phyloP scores from a whole-genome alignment of 2,329 filamentous ascomycete genomes.

The Aspergillus ochraceoroseus region DNA sequence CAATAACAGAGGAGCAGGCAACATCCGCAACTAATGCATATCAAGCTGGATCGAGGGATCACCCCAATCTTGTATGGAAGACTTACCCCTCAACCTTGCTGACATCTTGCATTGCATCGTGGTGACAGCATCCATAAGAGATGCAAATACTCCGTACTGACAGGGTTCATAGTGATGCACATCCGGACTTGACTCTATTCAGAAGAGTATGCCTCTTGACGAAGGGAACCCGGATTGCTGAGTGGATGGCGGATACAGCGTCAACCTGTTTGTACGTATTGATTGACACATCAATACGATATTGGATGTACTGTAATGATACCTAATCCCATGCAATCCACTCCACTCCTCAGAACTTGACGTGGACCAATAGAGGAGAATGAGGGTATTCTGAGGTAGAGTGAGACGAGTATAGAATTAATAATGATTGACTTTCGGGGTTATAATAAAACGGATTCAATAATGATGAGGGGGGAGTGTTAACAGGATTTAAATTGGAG shows the following conservation, averaged over 20 bases:
- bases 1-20: too few relatives aligned
- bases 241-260: not conserved
- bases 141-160: too few relatives aligned
- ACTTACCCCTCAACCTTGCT: slow-evolving; percentile 5
- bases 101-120: slow-evolving; percentile 5
- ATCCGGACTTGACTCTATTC: not conserved
- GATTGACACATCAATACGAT: not conserved
- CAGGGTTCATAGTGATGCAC: too few relatives aligned
- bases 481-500: slow-evolving; percentile 5
- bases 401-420: slow-evolving; percentile 6
- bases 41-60: too few relatives aligned
- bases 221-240: not conserved
- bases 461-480: not conserved
- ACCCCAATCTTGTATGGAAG: too few relatives aligned
- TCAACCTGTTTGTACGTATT: not conserved
- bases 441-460: not conserved
- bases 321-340: slow-evolving; percentile 11
- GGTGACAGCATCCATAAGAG: slow-evolving; percentile 3
- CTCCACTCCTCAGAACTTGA: slow-evolving; percentile 13
- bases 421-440: not conserved
- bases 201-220: not conserved
- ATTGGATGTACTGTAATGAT: slow-evolving; percentile 3
- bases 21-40: too few relatives aligned
- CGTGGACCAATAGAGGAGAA: slow-evolving; percentile 24
- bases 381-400: not conserved